Evolutionary conservation across 2,329 filamentous ascomycete genomes (phyloP).

Genomic region (Stagonosporopsis tanaceti): DNA sequence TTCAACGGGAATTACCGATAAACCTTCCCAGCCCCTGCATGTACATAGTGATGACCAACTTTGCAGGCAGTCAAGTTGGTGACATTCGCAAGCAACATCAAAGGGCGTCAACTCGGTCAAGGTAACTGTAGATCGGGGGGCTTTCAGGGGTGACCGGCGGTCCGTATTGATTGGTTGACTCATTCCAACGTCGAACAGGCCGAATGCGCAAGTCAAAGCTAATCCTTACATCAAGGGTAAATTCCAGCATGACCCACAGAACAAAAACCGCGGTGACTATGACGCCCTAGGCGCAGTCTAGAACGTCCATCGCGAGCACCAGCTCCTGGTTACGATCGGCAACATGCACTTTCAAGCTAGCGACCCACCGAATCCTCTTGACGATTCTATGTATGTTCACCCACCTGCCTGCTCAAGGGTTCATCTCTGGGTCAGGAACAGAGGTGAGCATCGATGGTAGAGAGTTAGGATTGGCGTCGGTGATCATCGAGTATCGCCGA

Average conservation of each 20-base stretch:
- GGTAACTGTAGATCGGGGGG: constrained; percentile 20
- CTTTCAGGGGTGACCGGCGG: constrained; percentile 19
- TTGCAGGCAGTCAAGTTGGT: background rate
- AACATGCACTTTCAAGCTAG: constrained; percentile 7
- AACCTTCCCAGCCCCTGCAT: background rate
- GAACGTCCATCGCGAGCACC: constrained; percentile 34
- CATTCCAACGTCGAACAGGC: constrained; percentile 26
- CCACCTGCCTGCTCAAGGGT: constrained; percentile 2
- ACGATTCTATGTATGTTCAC: background rate
- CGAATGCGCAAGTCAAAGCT: constrained; percentile 24
- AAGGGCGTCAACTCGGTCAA: constrained; percentile 18
- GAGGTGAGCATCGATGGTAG: constrained; percentile 2
- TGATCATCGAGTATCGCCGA: background rate
- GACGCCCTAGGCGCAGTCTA: constrained; percentile 42
- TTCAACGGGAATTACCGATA: constrained; percentile 6
- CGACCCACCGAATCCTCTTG: constrained; percentile 2
- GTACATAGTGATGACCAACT: background rate
- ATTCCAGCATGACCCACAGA: constrained; percentile 35
- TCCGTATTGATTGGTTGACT: constrained; percentile 26
- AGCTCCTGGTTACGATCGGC: constrained; percentile 33
- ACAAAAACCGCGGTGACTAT: constrained; percentile 37
- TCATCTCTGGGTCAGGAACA: constrained; percentile 5
- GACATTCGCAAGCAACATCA: constrained; percentile 2
- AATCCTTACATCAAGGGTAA: constrained; percentile 34
- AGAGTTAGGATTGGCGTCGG: no score